Evolutionary conservation across 2,329 filamentous ascomycete species (phyloP), one percentile per base, ranked within the genome.

Genomic region (Hymenoscyphus linearis): DNA sequence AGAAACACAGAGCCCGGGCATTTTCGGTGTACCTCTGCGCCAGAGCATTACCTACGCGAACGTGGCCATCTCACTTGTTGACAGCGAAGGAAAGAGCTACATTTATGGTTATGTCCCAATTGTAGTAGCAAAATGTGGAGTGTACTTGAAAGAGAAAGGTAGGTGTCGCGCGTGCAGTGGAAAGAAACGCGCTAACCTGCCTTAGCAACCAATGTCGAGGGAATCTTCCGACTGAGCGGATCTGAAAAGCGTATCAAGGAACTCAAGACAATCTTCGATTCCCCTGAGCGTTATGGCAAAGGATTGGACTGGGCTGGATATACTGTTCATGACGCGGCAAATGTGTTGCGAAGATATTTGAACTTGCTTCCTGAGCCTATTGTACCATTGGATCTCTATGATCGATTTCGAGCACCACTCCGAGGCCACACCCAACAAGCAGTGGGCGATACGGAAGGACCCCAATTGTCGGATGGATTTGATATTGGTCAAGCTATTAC

Each of bases 71-170:
- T 98, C 93, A 25, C 84, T 99, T 31, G 90, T 95, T 67, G 93
- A 98, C 73, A 91, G 93, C 67, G 84, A 95, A 67, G 93, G 93
- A 35, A 86, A 95, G 75, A 96, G 91, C 77, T 98, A 96, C 75
- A 97, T 98, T 59, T 99, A 98, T 75, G 95, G 95, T 71, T 98
- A 98, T 72, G 93, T 99, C 7, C 95, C 95, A 18, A 98, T 99
- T 66, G 93, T 99, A 52, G 93, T 99, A 59, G 95, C 95, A 37
- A 99, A 99, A 76, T 98, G 95, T 74, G 95, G 95, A 65, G 93
- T 99, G 3, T 99, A 93, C 69, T 75, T 99, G 67, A 99, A 99
- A 76, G 95, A 99, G 75, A 97, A 96, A 84, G 95, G 95, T 97
- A 76, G 67, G 84, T 77, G 57, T 40, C 22, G 47, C 25, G 34